Percentiles rank a stretch among this genome's conserved stretches.
These are phyloP conservation scores for Nakazawaea pomicola DNA, from an alignment of 805 yeast species.

Conservation along the genomic window DNA sequence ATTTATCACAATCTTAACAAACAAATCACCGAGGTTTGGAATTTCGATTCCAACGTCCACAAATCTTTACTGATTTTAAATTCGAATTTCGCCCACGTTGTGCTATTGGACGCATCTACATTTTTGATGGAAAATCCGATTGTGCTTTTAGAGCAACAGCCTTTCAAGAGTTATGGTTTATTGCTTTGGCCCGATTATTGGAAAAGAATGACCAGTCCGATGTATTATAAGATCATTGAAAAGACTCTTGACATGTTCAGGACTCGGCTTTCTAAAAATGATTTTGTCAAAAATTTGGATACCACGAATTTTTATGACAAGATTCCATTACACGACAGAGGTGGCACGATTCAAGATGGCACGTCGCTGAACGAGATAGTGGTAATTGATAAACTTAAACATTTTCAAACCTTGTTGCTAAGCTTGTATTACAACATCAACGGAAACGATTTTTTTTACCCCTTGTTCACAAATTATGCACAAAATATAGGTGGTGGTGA, in stretches of 20 bases:
- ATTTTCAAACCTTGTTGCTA: conserved; percentile 51
- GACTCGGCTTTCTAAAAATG: conserved; percentile 16
- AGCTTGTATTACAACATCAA: conserved; percentile 61
- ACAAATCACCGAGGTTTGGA: conserved; percentile 39
- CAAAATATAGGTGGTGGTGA: conserved; percentile 69
- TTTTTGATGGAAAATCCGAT: conserved; percentile 39
- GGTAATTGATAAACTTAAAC: conserved; percentile 51
- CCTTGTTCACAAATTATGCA: conserved; percentile 53
- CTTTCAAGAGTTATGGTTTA: conserved; percentile 45
- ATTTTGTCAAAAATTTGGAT: conserved; percentile 28
- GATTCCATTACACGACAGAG: conserved; percentile 56
- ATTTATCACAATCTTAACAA: conserved; percentile 60
- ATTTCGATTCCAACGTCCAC: conserved; percentile 56
- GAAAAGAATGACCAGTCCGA: conserved; percentile 64
- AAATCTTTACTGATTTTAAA: conserved; percentile 38
- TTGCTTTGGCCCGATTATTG: conserved; percentile 77
- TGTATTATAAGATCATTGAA: conserved; percentile 36
- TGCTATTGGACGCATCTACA: conserved; percentile 43
- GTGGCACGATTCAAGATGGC: conserved; percentile 64
- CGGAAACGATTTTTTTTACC: conserved; percentile 58
- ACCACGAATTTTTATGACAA: conserved; percentile 17
- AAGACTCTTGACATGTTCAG: conserved; percentile 18
- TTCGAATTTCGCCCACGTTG: conserved; percentile 39
- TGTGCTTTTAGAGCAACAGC: conserved; percentile 28
- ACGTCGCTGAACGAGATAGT: conserved; percentile 71